Base-by-base conservation (phyloP, 495 filamentous ascomycete species). In the Penicillium herquei region DNA sequence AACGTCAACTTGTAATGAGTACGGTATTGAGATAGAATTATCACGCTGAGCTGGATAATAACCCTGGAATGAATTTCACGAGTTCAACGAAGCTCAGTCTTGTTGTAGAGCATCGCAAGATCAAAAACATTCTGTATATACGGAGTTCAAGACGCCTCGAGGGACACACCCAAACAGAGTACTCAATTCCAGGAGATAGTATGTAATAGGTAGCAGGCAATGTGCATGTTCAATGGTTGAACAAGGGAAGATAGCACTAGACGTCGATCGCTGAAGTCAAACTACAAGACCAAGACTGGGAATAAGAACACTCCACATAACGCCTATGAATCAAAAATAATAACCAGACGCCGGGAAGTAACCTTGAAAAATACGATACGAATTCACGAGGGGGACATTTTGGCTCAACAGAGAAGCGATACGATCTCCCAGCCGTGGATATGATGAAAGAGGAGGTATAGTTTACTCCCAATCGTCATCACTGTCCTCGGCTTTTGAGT, bases 391-490 rank as follows among this genome's bases (percentile, higher is more conserved):
- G 21, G 21, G 21, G 21, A 26, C 1, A 26, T 26, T 26, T 26
- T 26, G 21, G 21, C 21, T 26, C 21, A 26, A 26, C 21, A 26
- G 4, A 26, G 21, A 26, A 26, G 4, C 21, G 21, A 21, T 9
- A 48, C 30, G 31, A 39, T 21, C 30, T 49, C 18, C 1, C 52
- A n/a, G 33, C 1, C 18, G 17, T 26, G 12, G n/a, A 16, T 39
- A 17, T 13, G 39, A 30, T 21, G 14, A 7, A 17, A 12, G 13
- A 16, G 18, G 6, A 30, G 6, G n/a, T 14, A 9, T 34, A 30
- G 30, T 40, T 71, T 79, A 96, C 75, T 96, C 91, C 91, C 91
- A 96, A 67, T 96, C 91, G 58, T 88, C 85, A 58, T 86, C 84
- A 49, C 80, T 84, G 21, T 84, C 81, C 42, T 85, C 84, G 31